Evolutionary conservation across 169 alveolate species (phyloP).

Genomic region (Cryptosporidium canis): DNA sequence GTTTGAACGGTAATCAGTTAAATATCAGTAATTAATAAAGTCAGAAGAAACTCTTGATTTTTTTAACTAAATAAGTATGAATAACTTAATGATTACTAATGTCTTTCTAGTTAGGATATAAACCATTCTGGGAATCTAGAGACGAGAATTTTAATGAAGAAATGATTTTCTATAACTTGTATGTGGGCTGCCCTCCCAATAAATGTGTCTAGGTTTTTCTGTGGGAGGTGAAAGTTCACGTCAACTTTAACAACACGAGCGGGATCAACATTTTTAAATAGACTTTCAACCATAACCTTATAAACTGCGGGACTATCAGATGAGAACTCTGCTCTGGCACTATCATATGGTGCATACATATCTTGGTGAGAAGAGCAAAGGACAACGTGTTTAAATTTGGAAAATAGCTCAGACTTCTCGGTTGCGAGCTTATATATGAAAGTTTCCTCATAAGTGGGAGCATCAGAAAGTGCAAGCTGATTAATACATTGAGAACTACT

Average conservation of each 20-base stretch:
- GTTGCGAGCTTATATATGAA: conserved; percentile 84
- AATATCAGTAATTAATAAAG: too few relatives aligned
- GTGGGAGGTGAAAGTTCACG: conserved; percentile 87
- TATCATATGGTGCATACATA: conserved; percentile 89
- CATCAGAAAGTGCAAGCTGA: conserved; percentile 86
- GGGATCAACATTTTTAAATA: conserved; percentile 77
- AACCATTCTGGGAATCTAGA: conserved; percentile 87
- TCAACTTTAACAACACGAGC: conserved; percentile 85
- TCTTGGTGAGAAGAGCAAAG: conserved; percentile 89
- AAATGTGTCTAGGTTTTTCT: conserved; percentile 88
- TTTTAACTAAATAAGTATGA: background rate
- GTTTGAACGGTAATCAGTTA: too few relatives aligned
- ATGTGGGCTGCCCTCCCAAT: conserved; percentile 96
- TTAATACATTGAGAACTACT: conserved; percentile 85
- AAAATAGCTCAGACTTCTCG: conserved; percentile 74
- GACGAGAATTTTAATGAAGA: conserved; percentile 88
- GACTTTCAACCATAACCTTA: conserved; percentile 85
- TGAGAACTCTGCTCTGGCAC: conserved; percentile 88
- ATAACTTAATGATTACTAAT: background rate
- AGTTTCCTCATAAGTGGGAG: conserved; percentile 81
- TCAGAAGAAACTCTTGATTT: background rate
- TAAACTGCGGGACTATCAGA: conserved; percentile 77
- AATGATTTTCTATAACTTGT: conserved; percentile 90
- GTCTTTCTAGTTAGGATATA: conserved; percentile 3
- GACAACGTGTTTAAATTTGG: conserved; percentile 84